phyloP scores from a whole-genome alignment of 2,329 filamentous ascomycete species.

The Trichoderma lentiforme region DNA sequence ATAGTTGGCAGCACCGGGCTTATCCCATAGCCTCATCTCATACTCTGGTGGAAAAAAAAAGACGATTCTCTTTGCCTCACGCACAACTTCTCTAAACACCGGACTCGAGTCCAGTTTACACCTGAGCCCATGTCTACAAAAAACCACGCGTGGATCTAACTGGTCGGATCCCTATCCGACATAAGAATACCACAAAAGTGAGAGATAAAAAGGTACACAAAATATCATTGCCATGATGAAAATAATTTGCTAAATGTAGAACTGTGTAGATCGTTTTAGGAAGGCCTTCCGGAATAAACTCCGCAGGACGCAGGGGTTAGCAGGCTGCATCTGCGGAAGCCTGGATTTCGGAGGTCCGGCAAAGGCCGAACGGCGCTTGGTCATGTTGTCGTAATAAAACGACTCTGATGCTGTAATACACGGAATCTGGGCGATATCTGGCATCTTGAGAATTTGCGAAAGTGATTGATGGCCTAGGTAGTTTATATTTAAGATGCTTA shows the following conservation, averaged over 20 bases:
- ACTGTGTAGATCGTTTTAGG: neutral
- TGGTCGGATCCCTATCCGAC: too few relatives aligned
- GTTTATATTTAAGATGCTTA: neutral
- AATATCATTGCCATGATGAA: neutral
- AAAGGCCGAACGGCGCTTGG: neutral
- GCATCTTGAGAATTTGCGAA: too few relatives aligned
- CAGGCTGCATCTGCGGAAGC: neutral
- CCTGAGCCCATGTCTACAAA: too few relatives aligned
- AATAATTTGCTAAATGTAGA: neutral
- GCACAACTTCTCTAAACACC: too few relatives aligned
- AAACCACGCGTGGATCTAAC: too few relatives aligned
- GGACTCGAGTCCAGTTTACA: too few relatives aligned
- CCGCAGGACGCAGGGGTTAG: neutral
- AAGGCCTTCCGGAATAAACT: neutral
- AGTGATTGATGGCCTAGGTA: neutral
- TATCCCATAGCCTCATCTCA: too few relatives aligned
- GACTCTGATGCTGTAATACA: neutral
- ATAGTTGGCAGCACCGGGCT: neutral
- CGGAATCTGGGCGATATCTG: neutral
- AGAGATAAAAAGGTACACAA: neutral
- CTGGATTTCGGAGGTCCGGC: neutral
- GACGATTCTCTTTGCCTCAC: too few relatives aligned
- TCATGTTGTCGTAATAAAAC: neutral
- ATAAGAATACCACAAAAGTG: neutral
- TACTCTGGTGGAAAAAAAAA: too few relatives aligned